phyloP scores from a whole-genome alignment of 176 grass and related monocot genomes.

The Neostapfia colusana region DNA sequence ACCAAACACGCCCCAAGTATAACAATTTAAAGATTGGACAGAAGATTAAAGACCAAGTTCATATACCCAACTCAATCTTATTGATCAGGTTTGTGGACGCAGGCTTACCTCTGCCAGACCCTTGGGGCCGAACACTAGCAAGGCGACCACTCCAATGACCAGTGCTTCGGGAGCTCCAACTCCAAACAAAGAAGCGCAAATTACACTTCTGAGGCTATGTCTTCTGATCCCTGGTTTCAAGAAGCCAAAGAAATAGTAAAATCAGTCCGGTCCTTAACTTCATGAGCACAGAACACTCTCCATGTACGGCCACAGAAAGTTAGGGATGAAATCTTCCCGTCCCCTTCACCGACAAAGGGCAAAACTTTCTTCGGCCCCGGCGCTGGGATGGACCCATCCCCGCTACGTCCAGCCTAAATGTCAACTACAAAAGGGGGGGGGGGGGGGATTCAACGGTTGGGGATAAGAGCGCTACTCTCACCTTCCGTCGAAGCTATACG shows the following conservation, averaged over 20 bases:
- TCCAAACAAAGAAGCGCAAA: conserved; percentile 90
- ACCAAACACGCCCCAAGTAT: not conserved
- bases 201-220: conserved; percentile 44
- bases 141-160: conserved; percentile 93
- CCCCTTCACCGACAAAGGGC: too few species aligned
- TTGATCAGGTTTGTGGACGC: not conserved
- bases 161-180: conserved; percentile 91
- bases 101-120: conserved; percentile 86
- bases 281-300: not conserved
- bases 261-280: not conserved
- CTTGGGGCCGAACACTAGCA: conserved; percentile 94
- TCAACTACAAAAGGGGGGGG: too few species aligned
- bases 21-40: not conserved
- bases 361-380: too few species aligned
- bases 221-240: conserved; percentile 52
- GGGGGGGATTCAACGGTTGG: too few species aligned
- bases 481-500: too few species aligned
- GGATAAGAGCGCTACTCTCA: too few species aligned
- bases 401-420: too few species aligned
- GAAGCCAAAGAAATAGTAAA: not conserved
- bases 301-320: not conserved
- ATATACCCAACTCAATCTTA: too few species aligned
- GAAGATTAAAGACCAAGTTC: not conserved
- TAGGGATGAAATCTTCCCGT: not conserved
- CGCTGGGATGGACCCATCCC: too few species aligned